Percentiles rank a stretch among this genome's conserved stretches.
Conservation (phyloP, 23 red algal genomes). For the Porphyridium purpureum region DNA sequence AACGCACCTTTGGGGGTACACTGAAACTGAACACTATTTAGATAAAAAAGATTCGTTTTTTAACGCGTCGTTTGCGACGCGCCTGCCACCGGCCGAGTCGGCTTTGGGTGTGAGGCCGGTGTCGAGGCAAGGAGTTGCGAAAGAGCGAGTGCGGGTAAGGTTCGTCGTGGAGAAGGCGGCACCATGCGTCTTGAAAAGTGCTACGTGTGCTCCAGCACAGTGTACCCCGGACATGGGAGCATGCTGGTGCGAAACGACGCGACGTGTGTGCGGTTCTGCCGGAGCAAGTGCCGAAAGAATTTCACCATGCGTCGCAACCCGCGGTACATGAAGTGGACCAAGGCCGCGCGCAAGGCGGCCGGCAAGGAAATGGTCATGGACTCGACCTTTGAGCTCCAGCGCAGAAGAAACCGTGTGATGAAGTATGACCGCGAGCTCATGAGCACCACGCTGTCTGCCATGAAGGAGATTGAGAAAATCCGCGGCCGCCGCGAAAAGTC, state of each 20-base stretch:
- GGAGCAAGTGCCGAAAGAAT: constrained; percentile 80
- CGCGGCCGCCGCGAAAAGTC: constrained; percentile 20
- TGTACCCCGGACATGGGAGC: constrained; percentile 90
- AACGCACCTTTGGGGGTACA: too few relatives aligned
- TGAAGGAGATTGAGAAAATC: constrained; percentile 57
- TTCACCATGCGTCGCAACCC: constrained; percentile 85
- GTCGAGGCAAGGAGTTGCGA: too few relatives aligned
- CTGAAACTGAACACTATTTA: too few relatives aligned
- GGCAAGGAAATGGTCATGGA: constrained; percentile 95
- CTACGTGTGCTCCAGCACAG: constrained; percentile 77
- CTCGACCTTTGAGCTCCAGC: constrained; percentile 68
- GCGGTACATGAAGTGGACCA: constrained; percentile 90
- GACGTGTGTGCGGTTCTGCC: constrained; percentile 80
- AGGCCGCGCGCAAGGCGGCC: constrained; percentile 66
- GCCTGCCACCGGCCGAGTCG: background rate
- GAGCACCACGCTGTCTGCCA: constrained; percentile 45
- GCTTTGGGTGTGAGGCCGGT: background rate
- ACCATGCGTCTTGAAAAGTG: constrained; percentile 94
- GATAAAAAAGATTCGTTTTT: too few relatives aligned
- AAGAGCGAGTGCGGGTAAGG: too few relatives aligned
- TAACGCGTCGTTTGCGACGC: too few relatives aligned
- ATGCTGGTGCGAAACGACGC: constrained; percentile 92
- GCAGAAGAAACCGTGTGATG: constrained; percentile 35
- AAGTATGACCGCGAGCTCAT: constrained; percentile 86
- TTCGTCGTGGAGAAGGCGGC: too few relatives aligned